A percentile compares a stretch with the other conserved stretches of the same genome.
Conservation (phyloP, 257 asterid genomes). For the Mitragyna speciosa region DNA sequence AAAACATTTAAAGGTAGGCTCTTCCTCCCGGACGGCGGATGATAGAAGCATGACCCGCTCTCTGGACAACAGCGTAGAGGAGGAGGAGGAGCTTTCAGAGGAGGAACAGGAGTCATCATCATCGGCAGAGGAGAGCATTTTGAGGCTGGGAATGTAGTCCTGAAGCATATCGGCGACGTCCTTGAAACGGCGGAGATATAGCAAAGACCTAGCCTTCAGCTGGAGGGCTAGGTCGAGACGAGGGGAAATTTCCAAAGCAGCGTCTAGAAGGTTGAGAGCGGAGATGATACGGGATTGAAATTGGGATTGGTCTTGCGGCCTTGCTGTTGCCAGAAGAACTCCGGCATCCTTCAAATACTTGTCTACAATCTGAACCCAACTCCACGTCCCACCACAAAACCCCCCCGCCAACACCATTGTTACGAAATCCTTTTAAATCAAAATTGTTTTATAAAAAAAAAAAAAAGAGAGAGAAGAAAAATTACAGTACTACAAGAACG, state of each 20-base stretch:
- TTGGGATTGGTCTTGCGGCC: conserved; percentile 50
- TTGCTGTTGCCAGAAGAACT: conserved; percentile 51
- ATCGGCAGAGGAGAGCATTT: conserved; percentile 26
- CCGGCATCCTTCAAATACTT: conserved; percentile 78
- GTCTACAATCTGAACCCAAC: conserved; percentile 65
- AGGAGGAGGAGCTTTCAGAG: conserved; percentile 36
- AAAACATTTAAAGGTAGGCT: conserved; percentile 70
- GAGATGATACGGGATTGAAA: conserved; percentile 52
- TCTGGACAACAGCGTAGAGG: conserved; percentile 57
- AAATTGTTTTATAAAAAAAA: too few relatives aligned
- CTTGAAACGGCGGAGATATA: conserved; percentile 74
- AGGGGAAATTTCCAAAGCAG: conserved; percentile 73
- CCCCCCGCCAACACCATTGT: background rate
- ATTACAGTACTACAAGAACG: too few relatives aligned
- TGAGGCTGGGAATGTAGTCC: conserved; percentile 83
- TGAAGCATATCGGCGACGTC: conserved; percentile 90
- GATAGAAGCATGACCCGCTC: conserved; percentile 76
- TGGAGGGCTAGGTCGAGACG: conserved; percentile 77
- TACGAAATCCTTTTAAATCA: too few relatives aligned
- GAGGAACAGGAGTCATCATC: conserved; percentile 45
- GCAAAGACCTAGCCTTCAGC: conserved; percentile 75
- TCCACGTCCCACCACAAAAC: background rate
- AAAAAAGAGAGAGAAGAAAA: too few relatives aligned
- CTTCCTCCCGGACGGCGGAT: conserved; percentile 42
- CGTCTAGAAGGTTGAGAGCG: conserved; percentile 69